Evolutionary conservation across 495 filamentous ascomycete genomes (phyloP), one percentile per base, ranked within the genome.

Genomic region (Podospora sp.): DNA sequence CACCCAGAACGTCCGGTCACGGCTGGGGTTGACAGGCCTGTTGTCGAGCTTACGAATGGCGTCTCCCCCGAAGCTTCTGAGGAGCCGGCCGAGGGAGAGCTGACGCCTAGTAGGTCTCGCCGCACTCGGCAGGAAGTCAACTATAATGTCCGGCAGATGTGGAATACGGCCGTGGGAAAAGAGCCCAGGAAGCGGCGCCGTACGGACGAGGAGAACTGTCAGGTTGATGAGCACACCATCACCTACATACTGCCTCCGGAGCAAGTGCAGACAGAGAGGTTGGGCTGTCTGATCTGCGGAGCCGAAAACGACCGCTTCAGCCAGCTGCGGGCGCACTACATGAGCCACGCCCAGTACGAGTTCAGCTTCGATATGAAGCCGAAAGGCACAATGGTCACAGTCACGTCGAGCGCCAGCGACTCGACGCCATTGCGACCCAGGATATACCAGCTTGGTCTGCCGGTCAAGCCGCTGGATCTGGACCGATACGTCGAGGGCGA

Each of bases 141-240:
- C 36, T 86, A 86, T 67, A 85, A 86, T 63, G 68, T 85, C 50
- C 84, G 82, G 67, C 66, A 81, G 21, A 71, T 85, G 33, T 83
- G 79, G 72, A 80, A 79, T 65, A 82, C 74, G 56, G 79, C 80
- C 14, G 74, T 82, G 33, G 82, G 82, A 3, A 83, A 78, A 68
- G 78, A 82, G 50, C 73, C 73, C 11, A 79, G 76, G 22, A 83
- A 82, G 63, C 78, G 72, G 27, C 73, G 75, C 63, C 76, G 78
- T 68, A 61, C 9, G n/a, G 63, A 66, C 7, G 71, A 75, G 8
- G 76, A 77, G 56, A 69, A 66, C n/a, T 67, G 70, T 12, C 72
- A 72, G 40, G 25, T 60, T 0, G 71, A 74, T 64, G 74, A 73
- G 52, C 79, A 77, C 33, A 72, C 73, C 49, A 74, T 82, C 65